Evolutionary conservation across 2,329 filamentous ascomycete genomes (phyloP).

Genomic region (Fusarium nygamai): DNA sequence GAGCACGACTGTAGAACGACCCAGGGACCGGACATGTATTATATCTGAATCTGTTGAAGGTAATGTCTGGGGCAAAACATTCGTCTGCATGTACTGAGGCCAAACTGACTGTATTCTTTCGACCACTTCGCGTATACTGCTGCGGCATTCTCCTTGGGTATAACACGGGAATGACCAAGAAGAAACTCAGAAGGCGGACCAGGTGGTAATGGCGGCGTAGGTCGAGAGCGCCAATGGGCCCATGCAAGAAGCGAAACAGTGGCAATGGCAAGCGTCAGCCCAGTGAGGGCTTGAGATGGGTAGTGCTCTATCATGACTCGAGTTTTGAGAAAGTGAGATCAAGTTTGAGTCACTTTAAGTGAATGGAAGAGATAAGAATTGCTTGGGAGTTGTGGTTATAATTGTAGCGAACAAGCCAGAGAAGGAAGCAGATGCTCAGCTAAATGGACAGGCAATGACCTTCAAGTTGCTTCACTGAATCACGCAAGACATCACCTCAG

Average conservation of each 20-base stretch:
- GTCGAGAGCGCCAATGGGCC: conserved; percentile 8
- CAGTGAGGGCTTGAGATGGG: conserved; percentile 3
- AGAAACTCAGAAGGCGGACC: conserved; percentile 44
- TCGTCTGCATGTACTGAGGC: background rate
- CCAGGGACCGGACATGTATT: conserved; percentile 45
- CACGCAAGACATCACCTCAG: background rate
- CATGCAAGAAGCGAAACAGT: conserved; percentile 7
- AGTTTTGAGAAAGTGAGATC: background rate
- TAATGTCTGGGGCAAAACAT: background rate
- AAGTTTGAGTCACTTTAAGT: background rate
- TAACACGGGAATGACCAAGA: conserved; percentile 42
- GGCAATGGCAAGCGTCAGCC: conserved; percentile 12
- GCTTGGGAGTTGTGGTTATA: background rate
- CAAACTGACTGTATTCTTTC: conserved; percentile 40
- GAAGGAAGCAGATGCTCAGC: background rate
- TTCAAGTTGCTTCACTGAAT: background rate
- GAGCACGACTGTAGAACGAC: conserved; percentile 45
- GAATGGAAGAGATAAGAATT: background rate
- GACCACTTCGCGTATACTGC: conserved; percentile 42
- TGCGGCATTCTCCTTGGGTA: conserved; percentile 43
- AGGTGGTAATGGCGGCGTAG: conserved; percentile 37
- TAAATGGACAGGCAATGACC: background rate
- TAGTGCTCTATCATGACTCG: conserved; percentile 17
- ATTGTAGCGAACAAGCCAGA: background rate
- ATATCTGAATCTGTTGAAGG: conserved; percentile 43